Percentiles rank a stretch among this genome's conserved stretches.
Conservation (phyloP, 1,284 basidiomycete species). For the Irpex lacteus region DNA sequence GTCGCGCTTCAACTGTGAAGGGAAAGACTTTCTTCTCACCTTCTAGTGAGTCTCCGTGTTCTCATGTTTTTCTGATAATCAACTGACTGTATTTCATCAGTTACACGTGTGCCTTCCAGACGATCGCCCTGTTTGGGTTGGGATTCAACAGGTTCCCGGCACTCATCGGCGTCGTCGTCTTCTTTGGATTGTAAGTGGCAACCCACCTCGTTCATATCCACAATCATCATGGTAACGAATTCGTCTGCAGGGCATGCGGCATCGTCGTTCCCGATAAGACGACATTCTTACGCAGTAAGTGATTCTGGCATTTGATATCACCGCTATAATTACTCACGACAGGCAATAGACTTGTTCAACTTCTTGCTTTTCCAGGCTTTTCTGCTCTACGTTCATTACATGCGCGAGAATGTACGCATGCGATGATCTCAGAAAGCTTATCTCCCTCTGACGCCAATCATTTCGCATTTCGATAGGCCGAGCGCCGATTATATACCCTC, state of each 20-base stretch:
- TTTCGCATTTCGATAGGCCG: slow-evolving; percentile 36
- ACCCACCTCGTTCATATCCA: not conserved
- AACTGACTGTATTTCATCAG: slow-evolving; percentile 19
- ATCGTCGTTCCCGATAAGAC: slow-evolving; percentile 52
- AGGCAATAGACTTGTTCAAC: slow-evolving; percentile 54
- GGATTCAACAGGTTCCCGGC: slow-evolving; percentile 70
- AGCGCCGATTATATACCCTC: slow-evolving; percentile 60
- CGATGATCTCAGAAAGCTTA: not conserved
- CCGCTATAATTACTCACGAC: not conserved
- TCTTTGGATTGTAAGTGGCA: slow-evolving; percentile 57
- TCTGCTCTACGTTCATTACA: slow-evolving; percentile 55
- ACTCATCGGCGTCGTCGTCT: slow-evolving; percentile 52
- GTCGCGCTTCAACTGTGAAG: slow-evolving; percentile 35
- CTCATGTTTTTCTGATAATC: not conserved
- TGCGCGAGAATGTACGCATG: slow-evolving; percentile 42
- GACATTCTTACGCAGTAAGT: slow-evolving; percentile 55
- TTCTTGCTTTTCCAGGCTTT: slow-evolving; percentile 64
- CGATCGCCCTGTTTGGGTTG: slow-evolving; percentile 76
- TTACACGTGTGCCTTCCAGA: slow-evolving; percentile 64
- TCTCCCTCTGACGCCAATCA: slow-evolving; percentile 2
- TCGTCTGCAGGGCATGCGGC: slow-evolving; percentile 40
- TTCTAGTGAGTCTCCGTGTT: slow-evolving; percentile 54
- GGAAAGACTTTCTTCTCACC: slow-evolving; percentile 57
- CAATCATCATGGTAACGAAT: not conserved
- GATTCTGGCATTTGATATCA: not conserved